These are phyloP conservation scores for Kodamaea nitidulidarum DNA, from an alignment of 805 yeast species.

Conservation along the genomic window DNA sequence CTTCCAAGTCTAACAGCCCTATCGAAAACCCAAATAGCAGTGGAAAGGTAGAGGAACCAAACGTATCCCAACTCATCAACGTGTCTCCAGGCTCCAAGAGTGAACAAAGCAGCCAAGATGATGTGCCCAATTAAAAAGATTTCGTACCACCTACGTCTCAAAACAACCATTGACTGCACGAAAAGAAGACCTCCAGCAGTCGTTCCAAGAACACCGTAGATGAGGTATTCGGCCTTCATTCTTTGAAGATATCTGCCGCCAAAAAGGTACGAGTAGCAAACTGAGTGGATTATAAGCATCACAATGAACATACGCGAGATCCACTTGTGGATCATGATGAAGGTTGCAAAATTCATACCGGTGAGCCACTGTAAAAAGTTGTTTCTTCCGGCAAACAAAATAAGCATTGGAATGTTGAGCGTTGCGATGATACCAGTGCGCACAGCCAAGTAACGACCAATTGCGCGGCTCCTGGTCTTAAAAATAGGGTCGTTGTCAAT, in stretches of 20 bases:
- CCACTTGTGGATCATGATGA: slow-evolving; percentile 43
- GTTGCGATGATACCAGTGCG: slow-evolving; percentile 42
- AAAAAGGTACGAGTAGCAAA: slow-evolving; percentile 22
- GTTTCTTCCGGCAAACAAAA: slow-evolving; percentile 61
- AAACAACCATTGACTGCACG: slow-evolving; percentile 28
- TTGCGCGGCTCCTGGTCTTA: slow-evolving; percentile 8
- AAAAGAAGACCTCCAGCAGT: slow-evolving; percentile 27
- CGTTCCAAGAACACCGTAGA: slow-evolving; percentile 36
- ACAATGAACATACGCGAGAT: slow-evolving; percentile 30
- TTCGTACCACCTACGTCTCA: slow-evolving; percentile 38
- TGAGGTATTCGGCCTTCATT: slow-evolving; percentile 1
- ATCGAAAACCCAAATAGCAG: slow-evolving; percentile 53
- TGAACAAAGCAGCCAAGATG: slow-evolving; percentile 33
- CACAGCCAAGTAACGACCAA: slow-evolving; percentile 34
- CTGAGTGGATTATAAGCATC: slow-evolving; percentile 30
- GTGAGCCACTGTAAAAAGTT: slow-evolving; percentile 54
- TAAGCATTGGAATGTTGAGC: slow-evolving; percentile 47
- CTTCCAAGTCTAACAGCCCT: slow-evolving; percentile 40
- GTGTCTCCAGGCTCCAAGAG: slow-evolving; percentile 45
- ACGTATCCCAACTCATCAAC: slow-evolving; percentile 37
- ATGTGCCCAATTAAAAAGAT: slow-evolving; percentile 32
- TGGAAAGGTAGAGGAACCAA: slow-evolving; percentile 26
- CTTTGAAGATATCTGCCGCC: background rate
- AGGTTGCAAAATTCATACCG: slow-evolving; percentile 51
- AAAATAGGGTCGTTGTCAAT: slow-evolving; percentile 15